A percentile compares a stretch with the other conserved stretches of the same genome.
Conservation (phyloP, 192 early-diverging fungal genomes). For the Rhizoclosmatium globosum region DNA sequence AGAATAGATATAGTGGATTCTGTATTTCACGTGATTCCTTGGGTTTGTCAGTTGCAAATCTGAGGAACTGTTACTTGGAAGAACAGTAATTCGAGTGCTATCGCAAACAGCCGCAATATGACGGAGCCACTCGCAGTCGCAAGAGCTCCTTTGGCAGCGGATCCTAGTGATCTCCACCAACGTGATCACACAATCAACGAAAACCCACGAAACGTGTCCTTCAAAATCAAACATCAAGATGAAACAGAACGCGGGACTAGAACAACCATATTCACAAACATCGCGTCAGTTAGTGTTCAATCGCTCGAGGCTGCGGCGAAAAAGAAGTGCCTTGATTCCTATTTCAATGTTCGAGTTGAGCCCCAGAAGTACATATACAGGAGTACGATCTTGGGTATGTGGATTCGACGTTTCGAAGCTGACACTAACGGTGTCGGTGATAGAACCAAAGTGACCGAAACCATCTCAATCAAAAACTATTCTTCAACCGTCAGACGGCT, state of each 20-base stretch:
- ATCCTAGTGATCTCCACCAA: no score
- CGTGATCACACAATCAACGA: no score
- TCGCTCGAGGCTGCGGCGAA: constrained; percentile 27
- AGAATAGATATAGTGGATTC: background rate
- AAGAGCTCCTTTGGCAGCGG: background rate
- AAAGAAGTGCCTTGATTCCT: constrained; percentile 27
- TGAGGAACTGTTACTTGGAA: background rate
- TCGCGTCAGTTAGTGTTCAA: constrained; percentile 31
- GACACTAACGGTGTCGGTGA: background rate
- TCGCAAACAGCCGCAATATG: background rate
- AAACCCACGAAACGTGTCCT: background rate
- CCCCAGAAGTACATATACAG: constrained; percentile 41
- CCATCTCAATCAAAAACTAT: constrained; percentile 48
- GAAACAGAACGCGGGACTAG: constrained; percentile 1
- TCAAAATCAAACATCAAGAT: background rate
- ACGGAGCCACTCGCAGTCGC: background rate
- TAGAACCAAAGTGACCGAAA: constrained; percentile 14
- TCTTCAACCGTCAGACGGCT: constrained; percentile 37
- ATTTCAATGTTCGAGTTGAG: constrained; percentile 42
- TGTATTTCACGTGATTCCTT: background rate
- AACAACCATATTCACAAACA: constrained; percentile 38
- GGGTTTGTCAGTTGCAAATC: no score
- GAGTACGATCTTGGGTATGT: constrained; percentile 49
- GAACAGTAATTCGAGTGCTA: background rate
- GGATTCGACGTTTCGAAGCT: background rate